These are phyloP conservation scores for Protomyces pachydermus DNA, from an alignment of 1,139 yeast genomes.

Conservation along the genomic window DNA sequence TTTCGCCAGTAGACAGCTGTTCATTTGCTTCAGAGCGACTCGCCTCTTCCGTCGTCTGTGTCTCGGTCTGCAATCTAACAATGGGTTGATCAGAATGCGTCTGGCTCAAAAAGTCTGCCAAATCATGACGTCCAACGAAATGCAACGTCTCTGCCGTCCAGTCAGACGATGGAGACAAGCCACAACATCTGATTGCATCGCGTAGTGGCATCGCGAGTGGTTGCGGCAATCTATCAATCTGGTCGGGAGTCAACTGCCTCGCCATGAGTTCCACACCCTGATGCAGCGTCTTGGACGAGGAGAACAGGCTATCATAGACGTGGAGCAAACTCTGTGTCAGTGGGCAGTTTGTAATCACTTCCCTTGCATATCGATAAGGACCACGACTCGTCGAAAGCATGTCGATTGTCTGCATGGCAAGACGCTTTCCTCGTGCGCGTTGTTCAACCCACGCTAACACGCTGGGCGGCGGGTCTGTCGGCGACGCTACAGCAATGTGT, in stretches of 20 bases:
- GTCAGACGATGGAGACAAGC: slow-evolving; percentile 47
- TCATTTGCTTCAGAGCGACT: slow-evolving; percentile 36
- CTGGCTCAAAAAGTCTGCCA: slow-evolving; percentile 41
- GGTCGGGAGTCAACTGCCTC: slow-evolving; percentile 52
- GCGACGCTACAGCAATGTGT: background rate
- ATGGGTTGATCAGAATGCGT: background rate
- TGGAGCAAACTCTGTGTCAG: slow-evolving; percentile 3
- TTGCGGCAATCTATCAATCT: slow-evolving; percentile 54
- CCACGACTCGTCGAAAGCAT: background rate
- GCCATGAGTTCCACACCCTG: slow-evolving; percentile 59
- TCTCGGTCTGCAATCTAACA: slow-evolving; percentile 32
- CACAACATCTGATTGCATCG: slow-evolving; percentile 47
- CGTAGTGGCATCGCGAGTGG: slow-evolving; percentile 65
- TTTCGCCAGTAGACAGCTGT: background rate
- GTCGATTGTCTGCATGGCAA: slow-evolving; percentile 18
- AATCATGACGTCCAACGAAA: slow-evolving; percentile 64
- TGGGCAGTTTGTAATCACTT: slow-evolving; percentile 17
- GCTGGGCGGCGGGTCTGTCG: slow-evolving; percentile 24
- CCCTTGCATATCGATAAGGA: slow-evolving; percentile 11
- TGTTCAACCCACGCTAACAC: slow-evolving; percentile 3
- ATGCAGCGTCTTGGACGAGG: slow-evolving; percentile 49
- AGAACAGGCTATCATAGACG: slow-evolving; percentile 45
- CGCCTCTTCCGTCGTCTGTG: slow-evolving; percentile 41
- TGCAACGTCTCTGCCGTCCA: slow-evolving; percentile 46
- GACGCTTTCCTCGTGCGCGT: background rate